Evolutionary conservation across 75 land plant genomes (phyloP).

Genomic region (Sequoia sempervirens): DNA sequence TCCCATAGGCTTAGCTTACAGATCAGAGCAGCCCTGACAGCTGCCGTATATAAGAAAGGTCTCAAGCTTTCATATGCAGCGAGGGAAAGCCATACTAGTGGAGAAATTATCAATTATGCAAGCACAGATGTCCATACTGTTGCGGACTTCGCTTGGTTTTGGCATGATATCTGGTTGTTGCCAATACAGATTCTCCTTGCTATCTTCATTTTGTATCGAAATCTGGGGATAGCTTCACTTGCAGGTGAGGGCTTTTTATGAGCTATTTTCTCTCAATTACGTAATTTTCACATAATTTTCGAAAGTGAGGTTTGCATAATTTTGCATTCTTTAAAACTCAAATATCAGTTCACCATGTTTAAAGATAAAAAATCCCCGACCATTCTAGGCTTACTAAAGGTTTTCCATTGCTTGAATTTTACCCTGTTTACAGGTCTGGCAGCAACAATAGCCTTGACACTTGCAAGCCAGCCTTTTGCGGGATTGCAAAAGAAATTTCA

Average conservation of each 20-base stretch:
- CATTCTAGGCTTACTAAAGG: neutral
- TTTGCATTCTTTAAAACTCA: neutral
- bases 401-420: neutral
- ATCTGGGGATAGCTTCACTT: conserved; percentile 53
- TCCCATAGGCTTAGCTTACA: conserved; percentile 44
- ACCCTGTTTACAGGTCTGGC: conserved; percentile 27
- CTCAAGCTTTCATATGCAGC: conserved; percentile 54
- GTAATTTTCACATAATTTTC: neutral
- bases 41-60: conserved; percentile 69
- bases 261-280: neutral
- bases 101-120: no score
- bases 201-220: conserved; percentile 33
- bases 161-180: conserved; percentile 64
- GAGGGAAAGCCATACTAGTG: conserved; percentile 46
- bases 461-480: conserved; percentile 48
- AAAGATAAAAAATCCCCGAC: neutral
- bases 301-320: neutral
- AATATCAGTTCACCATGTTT: neutral
- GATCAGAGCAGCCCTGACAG: conserved; percentile 50
- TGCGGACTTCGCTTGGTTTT: conserved; percentile 69
- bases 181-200: conserved; percentile 51
- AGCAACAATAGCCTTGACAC: conserved; percentile 31
- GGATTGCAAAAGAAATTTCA: conserved; percentile 59
- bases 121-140: no score
- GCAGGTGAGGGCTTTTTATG: conserved; percentile 18